Conservation (phyloP, 768 basidiomycete species). For the Leccinellum luteum region DNA sequence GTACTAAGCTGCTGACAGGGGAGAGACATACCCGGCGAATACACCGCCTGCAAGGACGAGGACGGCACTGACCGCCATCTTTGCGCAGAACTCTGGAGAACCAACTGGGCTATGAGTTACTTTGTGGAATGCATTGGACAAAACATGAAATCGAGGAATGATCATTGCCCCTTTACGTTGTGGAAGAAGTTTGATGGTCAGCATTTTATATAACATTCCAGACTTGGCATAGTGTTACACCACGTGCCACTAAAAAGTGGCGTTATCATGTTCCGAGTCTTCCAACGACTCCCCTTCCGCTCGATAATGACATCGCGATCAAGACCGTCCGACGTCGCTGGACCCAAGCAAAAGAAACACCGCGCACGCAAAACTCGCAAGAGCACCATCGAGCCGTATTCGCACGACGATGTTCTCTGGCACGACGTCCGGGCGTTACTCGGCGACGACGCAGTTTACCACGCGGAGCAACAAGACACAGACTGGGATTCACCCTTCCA, state of each 20-base stretch:
- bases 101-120: conserved; percentile 34
- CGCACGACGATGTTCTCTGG: conserved; percentile 72
- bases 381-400: conserved; percentile 49
- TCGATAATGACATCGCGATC: conserved; percentile 5
- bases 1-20: accelerated
- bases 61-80: conserved; percentile 59
- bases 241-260: background rate
- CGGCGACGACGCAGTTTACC: conserved; percentile 55
- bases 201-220: background rate
- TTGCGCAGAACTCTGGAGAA: conserved; percentile 71
- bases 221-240: no score
- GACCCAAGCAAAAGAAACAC: conserved; percentile 32
- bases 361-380: conserved; percentile 19
- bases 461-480: conserved; percentile 43
- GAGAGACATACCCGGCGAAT: conserved; percentile 71
- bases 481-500: conserved; percentile 62
- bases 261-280: background rate
- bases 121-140: background rate
- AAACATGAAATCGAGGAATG: background rate
- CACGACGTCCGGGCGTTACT: conserved; percentile 68
- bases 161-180: background rate
- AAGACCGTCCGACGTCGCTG: background rate
- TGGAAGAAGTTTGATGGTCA: no score
- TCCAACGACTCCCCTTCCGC: background rate
- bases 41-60: conserved; percentile 87